Base-by-base conservation (phyloP, 208 protist species). In the Strigomonas galati region DNA sequence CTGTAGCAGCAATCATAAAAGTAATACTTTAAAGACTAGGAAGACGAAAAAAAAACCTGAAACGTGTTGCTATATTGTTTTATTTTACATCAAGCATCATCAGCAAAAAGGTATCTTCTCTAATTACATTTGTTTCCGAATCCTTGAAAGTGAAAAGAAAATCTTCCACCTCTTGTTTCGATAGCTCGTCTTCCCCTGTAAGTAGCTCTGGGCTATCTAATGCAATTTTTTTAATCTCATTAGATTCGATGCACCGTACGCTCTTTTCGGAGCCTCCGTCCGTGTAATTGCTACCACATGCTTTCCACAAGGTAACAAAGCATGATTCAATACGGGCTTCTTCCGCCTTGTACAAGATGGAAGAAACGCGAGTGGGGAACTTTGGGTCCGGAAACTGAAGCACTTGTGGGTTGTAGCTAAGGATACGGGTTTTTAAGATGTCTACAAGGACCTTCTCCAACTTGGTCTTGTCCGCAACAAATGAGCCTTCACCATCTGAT, bases 21-120 rank as follows among this genome's bases (percentile, higher is more conserved):
- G n/a, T n/a, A n/a, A n/a, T n/a, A n/a, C n/a, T n/a, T n/a, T n/a
- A n/a, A n/a, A n/a, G n/a, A n/a, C n/a, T n/a, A 53, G 19, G 48
- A n/a, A 17, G 19, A 53, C 17, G 19, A 53, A 53, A 17, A 17
- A 53, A 53, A 4, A 53, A 53, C 48, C 15, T 17, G 10, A 40
- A 40, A 40, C 7, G 35, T 40, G 7, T 40, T 14, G 35, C 35
- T 4, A 14, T 40, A 40, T 65, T 32, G 44, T 10, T 43, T 48
- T 71, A 71, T 32, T 73, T 40, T 74, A 74, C 74, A 74, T 76
- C 52, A 46, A 68, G 30, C 58, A 67, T 54, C 5, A 46, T 54
- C 0, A 78, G 56, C 7, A 81, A 57, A 70, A 81, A 82, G 0
- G 71, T 57, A 59, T 87, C 74, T 37, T 87, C 81, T 4, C 67